Percentiles rank a stretch among this genome's conserved stretches.
Evolutionary conservation across 2,329 filamentous ascomycete genomes (phyloP).

Genomic region (Fonsecaea monophora): DNA sequence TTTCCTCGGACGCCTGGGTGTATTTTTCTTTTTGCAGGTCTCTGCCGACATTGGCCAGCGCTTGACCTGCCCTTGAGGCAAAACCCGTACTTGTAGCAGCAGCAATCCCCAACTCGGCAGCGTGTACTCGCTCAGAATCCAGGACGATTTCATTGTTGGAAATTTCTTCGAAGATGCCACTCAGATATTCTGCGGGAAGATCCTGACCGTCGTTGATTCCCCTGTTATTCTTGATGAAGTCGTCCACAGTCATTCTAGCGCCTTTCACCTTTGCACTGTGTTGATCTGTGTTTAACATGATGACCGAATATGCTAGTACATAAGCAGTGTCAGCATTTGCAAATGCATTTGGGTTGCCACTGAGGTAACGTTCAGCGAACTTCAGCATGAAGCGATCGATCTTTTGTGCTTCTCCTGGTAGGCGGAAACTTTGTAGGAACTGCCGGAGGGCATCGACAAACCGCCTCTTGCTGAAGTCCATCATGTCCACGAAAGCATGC

Average conservation of each 20-base stretch:
- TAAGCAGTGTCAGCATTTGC: constrained; percentile 98
- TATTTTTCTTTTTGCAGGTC: constrained; percentile 93
- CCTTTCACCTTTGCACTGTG: constrained; percentile 85
- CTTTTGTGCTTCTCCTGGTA: constrained; percentile 96
- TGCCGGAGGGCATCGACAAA: constrained; percentile 92
- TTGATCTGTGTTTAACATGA: constrained; percentile 93
- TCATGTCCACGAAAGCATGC: constrained; percentile 94
- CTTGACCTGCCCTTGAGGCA: constrained; percentile 83
- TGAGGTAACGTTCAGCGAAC: constrained; percentile 94
- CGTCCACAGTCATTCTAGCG: constrained; percentile 89
- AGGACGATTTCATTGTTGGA: constrained; percentile 89
- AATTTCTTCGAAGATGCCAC: constrained; percentile 91
- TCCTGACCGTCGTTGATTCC: constrained; percentile 97
- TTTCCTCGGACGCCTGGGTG: constrained; percentile 93
- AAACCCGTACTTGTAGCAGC: constrained; percentile 70
- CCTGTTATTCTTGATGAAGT: constrained; percentile 98
- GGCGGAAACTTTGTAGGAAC: constrained; percentile 91
- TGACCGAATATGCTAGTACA: constrained; percentile 93
- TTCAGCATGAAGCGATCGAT: constrained; percentile 99
- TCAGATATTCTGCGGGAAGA: constrained; percentile 89
- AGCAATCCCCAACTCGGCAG: constrained; percentile 75
- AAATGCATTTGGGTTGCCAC: constrained; percentile 94
- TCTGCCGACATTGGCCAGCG: constrained; percentile 86
- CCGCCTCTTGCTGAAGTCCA: constrained; percentile 89
- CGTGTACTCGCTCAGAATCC: constrained; percentile 87